A percentile compares a stretch with the other conserved stretches of the same genome.
Evolutionary conservation across 116 monocot genomes (phyloP).

Genomic region (Cymodocea nodosa): DNA sequence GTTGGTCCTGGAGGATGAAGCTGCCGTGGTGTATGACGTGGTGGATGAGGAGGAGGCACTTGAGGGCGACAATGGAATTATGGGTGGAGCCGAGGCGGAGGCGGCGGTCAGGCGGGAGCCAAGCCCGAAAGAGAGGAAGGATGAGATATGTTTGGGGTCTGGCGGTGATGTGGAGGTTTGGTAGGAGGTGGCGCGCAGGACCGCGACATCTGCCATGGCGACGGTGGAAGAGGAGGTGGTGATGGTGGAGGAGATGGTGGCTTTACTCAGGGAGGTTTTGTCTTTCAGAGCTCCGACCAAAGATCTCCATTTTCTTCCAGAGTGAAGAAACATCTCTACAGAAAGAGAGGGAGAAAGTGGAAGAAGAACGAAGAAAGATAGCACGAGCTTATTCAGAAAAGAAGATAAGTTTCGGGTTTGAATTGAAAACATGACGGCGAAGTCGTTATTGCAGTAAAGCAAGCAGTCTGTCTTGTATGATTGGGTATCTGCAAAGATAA

Average conservation of each 20-base stretch:
- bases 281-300: constrained; percentile 11
- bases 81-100: constrained; percentile 28
- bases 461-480: too few species aligned
- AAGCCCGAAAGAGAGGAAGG: constrained; percentile 43
- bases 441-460: too few species aligned
- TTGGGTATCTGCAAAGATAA: too few species aligned
- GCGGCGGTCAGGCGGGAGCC: constrained; percentile 29
- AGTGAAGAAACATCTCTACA: neutral
- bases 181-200: constrained; percentile 52
- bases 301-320: neutral
- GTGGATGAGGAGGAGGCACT: constrained; percentile 44
- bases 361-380: too few species aligned
- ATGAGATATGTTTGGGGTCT: constrained; percentile 6
- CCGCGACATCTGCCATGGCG: constrained; percentile 25
- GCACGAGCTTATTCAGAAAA: too few species aligned
- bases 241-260: constrained; percentile 4
- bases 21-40: constrained; percentile 23
- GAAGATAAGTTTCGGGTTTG: too few species aligned
- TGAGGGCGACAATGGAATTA: constrained; percentile 38
- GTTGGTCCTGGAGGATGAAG: constrained; percentile 49
- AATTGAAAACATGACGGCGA: too few species aligned
- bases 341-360: neutral
- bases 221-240: constrained; percentile 11
- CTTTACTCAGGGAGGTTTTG: constrained; percentile 9
- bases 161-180: constrained; percentile 21